These are phyloP conservation scores for Fusarium buharicum DNA, from an alignment of 2,329 filamentous ascomycete species.

Conservation along the genomic window DNA sequence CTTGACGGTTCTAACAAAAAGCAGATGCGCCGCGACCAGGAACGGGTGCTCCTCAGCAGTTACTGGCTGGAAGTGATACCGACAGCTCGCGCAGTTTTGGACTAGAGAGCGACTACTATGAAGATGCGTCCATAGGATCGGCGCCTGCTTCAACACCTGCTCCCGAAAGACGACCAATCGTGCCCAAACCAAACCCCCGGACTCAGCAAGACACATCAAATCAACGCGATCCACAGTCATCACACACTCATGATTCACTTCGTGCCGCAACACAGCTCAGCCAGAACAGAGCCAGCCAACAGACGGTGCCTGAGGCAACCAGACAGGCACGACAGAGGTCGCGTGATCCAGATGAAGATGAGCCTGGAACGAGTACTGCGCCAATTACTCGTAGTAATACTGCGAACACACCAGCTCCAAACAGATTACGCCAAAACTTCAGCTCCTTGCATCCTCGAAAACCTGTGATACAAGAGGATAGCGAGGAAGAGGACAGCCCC, in stretches of 20 bases:
- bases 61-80: constrained; percentile 39
- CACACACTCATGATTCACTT: neutral
- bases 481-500: constrained; percentile 1
- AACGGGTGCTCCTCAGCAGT: constrained; percentile 3
- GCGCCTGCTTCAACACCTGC: constrained; percentile 34
- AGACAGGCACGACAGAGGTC: constrained; percentile 3
- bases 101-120: constrained; percentile 52
- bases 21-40: constrained; percentile 7
- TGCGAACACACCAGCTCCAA: constrained; percentile 41
- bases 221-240: constrained; percentile 4
- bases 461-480: neutral
- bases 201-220: neutral
- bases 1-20: constrained; percentile 7
- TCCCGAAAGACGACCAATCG: constrained; percentile 1
- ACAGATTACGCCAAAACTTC: constrained; percentile 14
- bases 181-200: neutral
- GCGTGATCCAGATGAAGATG: constrained; percentile 6
- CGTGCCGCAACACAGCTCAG: neutral
- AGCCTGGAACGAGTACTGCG: neutral
- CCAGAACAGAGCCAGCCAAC: constrained; percentile 1
- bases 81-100: constrained; percentile 52
- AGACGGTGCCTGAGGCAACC: neutral
- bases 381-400: neutral
- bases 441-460: constrained; percentile 3
- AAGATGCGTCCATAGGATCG: constrained; percentile 52